Base-by-base conservation (phyloP, 305 asterid species). In the Fraxinus sp. region DNA sequence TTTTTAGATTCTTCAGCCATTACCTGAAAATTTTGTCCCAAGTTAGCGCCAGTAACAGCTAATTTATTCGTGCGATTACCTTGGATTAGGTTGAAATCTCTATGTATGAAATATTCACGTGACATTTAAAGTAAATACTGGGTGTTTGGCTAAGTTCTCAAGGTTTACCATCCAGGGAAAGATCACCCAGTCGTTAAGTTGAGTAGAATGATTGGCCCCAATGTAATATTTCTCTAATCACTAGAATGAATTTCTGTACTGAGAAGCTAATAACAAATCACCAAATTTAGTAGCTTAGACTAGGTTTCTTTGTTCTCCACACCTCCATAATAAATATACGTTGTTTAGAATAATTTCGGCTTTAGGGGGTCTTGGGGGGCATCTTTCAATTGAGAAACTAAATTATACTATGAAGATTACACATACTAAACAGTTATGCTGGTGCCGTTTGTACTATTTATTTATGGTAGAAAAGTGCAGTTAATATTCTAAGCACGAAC, bases 1-100 rank as follows among this genome's bases (percentile, higher is more conserved):
- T 90, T 90, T 82, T 88, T 87, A 80, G 90, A 57, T 77, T 88
- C 95, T 84, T 80, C 93, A 18, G 94, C 92, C 98, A 95, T 92
- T 71, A 83, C 83, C 85, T 68, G 13, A 9, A 28, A 5, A 68
- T 68, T 10, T 3, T 26, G 37, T 68, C 10, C 37, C 8, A 30
- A 68, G 39, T 68, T 28, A 68, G 37, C n/a, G 28, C 7, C n/a
- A 66, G 74, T 4, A 66, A 68, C 37, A 11, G 36, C 39, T 24
- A 68, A 68, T 68, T 3, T 68, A 11, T 28, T 10, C 75, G 28
- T 26, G 13, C 11, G 75, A 68, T 28, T 68, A 68, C 7, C 1
- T 26, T 68, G 72, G 32, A 64, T 10, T 22, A 24, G 16, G 5
- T 28, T 28, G 75, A 68, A 68, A 28, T 9, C 18, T 66, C 33